phyloP scores from a whole-genome alignment of 2,329 filamentous ascomycete species.

The Talaromyces sp. region DNA sequence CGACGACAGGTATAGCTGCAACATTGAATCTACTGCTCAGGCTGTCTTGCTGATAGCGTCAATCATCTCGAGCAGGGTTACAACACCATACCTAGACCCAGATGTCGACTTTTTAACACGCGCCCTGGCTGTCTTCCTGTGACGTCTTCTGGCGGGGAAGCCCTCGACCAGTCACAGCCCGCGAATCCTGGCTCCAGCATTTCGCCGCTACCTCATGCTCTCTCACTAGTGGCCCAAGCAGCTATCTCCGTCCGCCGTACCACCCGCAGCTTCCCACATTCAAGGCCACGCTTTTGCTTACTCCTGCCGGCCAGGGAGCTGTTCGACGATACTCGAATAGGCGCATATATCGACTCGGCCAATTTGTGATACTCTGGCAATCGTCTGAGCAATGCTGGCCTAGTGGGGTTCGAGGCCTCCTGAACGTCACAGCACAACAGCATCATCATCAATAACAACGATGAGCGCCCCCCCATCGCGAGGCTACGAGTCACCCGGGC shows the following conservation, averaged over 20 bases:
- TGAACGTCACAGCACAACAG: constrained; percentile 20
- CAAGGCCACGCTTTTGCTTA: background rate
- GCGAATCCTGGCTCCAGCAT: background rate
- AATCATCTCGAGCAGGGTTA: background rate
- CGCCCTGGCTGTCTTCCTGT: background rate
- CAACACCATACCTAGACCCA: background rate
- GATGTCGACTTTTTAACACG: background rate
- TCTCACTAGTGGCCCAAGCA: background rate
- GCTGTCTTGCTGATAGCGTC: background rate
- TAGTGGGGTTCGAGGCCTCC: constrained; percentile 21
- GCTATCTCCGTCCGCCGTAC: background rate
- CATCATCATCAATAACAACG: constrained; percentile 16
- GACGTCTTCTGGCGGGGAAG: background rate
- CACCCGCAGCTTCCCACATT: background rate
- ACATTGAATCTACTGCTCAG: background rate
- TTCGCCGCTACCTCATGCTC: background rate
- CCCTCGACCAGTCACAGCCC: background rate
- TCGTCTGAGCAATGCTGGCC: background rate
- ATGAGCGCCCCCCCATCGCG: constrained; percentile 34
- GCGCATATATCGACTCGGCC: background rate
- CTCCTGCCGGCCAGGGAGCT: constrained; percentile 10
- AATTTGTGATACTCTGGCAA: background rate
- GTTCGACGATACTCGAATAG: background rate
- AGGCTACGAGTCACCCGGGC: constrained; percentile 23
- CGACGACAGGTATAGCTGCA: background rate